These are phyloP conservation scores for Moesziomyces sp. DNA, from an alignment of 1,284 basidiomycete genomes.

Conservation along the genomic window DNA sequence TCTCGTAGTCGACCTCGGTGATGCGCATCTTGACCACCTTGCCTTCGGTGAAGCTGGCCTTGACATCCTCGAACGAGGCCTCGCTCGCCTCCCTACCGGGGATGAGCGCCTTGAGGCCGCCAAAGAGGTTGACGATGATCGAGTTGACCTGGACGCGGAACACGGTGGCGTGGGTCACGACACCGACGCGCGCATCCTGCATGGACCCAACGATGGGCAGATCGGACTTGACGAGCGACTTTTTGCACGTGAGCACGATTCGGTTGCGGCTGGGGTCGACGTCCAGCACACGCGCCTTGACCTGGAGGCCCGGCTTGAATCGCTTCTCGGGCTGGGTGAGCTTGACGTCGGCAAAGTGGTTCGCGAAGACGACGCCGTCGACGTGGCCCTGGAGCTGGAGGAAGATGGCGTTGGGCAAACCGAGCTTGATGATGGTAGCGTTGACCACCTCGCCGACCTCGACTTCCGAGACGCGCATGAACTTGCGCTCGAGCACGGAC, in stretches of 20 bases:
- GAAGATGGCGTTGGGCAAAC: constrained; percentile 60
- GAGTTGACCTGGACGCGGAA: constrained; percentile 66
- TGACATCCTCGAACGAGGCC: constrained; percentile 40
- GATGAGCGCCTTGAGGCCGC: constrained; percentile 85
- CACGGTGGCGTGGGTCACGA: constrained; percentile 84
- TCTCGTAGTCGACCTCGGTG: constrained; percentile 76
- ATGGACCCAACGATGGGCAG: constrained; percentile 74
- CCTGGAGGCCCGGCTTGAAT: constrained; percentile 83
- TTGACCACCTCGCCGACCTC: constrained; percentile 57
- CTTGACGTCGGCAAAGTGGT: constrained; percentile 86
- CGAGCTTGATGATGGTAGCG: constrained; percentile 54
- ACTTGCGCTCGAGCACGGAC: constrained; percentile 85
- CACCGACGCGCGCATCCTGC: constrained; percentile 76
- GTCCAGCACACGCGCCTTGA: constrained; percentile 90
- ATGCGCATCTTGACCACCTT: constrained; percentile 86
- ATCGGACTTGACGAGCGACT: constrained; percentile 83
- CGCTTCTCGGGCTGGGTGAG: constrained; percentile 79
- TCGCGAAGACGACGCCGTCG: constrained; percentile 92
- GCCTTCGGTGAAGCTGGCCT: constrained; percentile 79
- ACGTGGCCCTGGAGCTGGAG: constrained; percentile 62
- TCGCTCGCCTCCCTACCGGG: constrained; percentile 68
- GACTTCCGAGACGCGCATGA: constrained; percentile 86
- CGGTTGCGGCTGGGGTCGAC: constrained; percentile 85
- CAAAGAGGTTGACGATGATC: constrained; percentile 73
- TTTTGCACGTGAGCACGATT: constrained; percentile 89